These are phyloP conservation scores for Pleurotus giganteus DNA, from an alignment of 768 basidiomycete species.

Conservation along the genomic window DNA sequence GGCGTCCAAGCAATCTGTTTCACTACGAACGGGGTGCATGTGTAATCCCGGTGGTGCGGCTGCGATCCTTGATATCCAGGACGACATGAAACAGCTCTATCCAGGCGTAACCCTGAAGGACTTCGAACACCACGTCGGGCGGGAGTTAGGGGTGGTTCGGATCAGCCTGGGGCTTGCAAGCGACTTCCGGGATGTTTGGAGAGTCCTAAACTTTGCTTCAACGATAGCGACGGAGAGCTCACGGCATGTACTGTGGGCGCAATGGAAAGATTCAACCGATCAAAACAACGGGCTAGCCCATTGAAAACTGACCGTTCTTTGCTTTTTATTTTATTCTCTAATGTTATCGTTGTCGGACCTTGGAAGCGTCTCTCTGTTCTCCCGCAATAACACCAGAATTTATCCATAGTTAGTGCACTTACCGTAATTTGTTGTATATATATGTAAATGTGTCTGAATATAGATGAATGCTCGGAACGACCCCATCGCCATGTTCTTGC, in stretches of 20 bases:
- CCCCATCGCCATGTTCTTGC: neutral
- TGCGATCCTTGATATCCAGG: slow-evolving; percentile 62
- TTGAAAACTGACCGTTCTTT: slow-evolving; percentile 12
- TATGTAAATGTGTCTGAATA: slow-evolving; percentile 1
- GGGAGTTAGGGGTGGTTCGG: slow-evolving; percentile 72
- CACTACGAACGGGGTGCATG: slow-evolving; percentile 82
- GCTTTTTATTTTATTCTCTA: slow-evolving; percentile 8
- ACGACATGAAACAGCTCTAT: slow-evolving; percentile 61
- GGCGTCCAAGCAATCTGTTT: slow-evolving; percentile 62
- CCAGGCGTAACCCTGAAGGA: slow-evolving; percentile 59
- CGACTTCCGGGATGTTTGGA: slow-evolving; percentile 74
- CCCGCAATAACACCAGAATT: neutral
- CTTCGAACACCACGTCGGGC: slow-evolving; percentile 59
- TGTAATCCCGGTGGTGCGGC: slow-evolving; percentile 86
- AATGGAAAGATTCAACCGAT: slow-evolving; percentile 24
- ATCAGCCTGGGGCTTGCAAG: slow-evolving; percentile 80
- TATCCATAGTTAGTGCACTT: neutral
- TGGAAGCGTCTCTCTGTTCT: slow-evolving; percentile 1
- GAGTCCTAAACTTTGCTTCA: slow-evolving; percentile 46
- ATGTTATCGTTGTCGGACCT: slow-evolving; percentile 1
- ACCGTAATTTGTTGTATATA: slow-evolving; percentile 6
- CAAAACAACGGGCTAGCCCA: slow-evolving; percentile 31
- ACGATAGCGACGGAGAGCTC: slow-evolving; percentile 39
- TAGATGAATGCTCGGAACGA: neutral
- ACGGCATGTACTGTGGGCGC: slow-evolving; percentile 39